Evolutionary conservation across 306 rosid species (phyloP), one percentile per base, ranked within the genome.

Genomic region (Prunus salicina): DNA sequence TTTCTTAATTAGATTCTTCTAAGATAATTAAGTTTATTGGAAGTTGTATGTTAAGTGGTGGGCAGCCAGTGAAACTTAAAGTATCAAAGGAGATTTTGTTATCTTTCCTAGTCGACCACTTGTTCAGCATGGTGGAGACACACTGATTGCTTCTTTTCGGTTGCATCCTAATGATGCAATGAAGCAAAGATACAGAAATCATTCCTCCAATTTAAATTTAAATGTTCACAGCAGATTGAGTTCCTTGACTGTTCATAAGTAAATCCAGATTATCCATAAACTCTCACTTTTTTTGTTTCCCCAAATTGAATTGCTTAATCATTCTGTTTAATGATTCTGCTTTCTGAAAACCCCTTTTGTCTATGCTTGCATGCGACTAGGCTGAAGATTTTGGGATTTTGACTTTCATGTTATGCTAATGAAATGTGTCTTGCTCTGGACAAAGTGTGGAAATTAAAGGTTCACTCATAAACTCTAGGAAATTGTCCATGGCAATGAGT

Each of bases 101-200:
- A 24, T 11, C 32, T 65, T 56, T 47, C 18, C 51, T 3, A 78
- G 79, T 71, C 43, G 46, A 68, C 45, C 45, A 34, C 34, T 65
- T 82, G 86, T 83, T 81, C 69, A 80, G 87, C 88, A 80, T 76
- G 82, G 80, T 83, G 84, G 87, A 34, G 74, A 89, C 93, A 89
- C 65, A 73, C 76, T 77, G 64, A 84, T 73, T 66, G 64, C 69
- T 47, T 76, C 76, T 67, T 64, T 69, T 28, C 75, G 52, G 49
- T 28, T 83, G 73, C 61, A 24, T 57, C 64, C 68, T 66, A 20
- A 80, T 80, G 51, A 75, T 64, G 77, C 66, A 28, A 34, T 19
- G 22, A 52, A 16, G 80, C 60, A 67, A 24, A 49, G 20, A 16
- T 14, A 24, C 32, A 34, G 9, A 49, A 64, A 52, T 41, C 27